phyloP scores from a whole-genome alignment of 1,284 basidiomycete genomes.

The Trichosporon asahii region DNA sequence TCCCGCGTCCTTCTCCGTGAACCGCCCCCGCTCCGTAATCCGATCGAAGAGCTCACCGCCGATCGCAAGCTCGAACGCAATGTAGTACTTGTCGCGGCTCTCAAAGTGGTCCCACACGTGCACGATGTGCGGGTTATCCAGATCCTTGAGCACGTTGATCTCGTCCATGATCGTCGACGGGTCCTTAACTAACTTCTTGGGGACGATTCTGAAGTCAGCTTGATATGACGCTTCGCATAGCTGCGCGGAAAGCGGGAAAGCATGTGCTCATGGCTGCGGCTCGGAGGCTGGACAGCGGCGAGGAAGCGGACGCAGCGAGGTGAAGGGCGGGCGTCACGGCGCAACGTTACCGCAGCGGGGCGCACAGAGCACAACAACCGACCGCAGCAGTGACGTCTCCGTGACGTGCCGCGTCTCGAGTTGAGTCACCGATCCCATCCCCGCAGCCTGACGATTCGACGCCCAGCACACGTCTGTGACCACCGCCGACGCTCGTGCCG shows the following conservation, averaged over 20 bases:
- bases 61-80: slow-evolving; percentile 83
- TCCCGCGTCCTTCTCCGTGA: slow-evolving; percentile 83
- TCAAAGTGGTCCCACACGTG: slow-evolving; percentile 65
- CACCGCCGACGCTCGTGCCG: too few relatives aligned
- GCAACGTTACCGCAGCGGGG: neutral
- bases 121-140: slow-evolving; percentile 86
- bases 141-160: slow-evolving; percentile 80
- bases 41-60: slow-evolving; percentile 88
- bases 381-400: neutral
- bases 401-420: too few relatives aligned
- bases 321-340: too few relatives aligned
- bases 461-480: too few relatives aligned
- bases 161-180: slow-evolving; percentile 83
- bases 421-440: too few relatives aligned
- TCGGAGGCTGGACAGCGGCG: too few relatives aligned
- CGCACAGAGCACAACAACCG: too few relatives aligned
- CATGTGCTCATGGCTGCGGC: too few relatives aligned
- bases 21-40: slow-evolving; percentile 75
- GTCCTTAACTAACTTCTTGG: slow-evolving; percentile 87
- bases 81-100: slow-evolving; percentile 82
- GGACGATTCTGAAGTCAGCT: slow-evolving; percentile 63
- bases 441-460: too few relatives aligned
- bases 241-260: too few relatives aligned
- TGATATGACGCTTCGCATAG: too few relatives aligned
- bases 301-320: too few relatives aligned